phyloP scores from a whole-genome alignment of 2,329 filamentous ascomycete species.

The Fusarium sp. region DNA sequence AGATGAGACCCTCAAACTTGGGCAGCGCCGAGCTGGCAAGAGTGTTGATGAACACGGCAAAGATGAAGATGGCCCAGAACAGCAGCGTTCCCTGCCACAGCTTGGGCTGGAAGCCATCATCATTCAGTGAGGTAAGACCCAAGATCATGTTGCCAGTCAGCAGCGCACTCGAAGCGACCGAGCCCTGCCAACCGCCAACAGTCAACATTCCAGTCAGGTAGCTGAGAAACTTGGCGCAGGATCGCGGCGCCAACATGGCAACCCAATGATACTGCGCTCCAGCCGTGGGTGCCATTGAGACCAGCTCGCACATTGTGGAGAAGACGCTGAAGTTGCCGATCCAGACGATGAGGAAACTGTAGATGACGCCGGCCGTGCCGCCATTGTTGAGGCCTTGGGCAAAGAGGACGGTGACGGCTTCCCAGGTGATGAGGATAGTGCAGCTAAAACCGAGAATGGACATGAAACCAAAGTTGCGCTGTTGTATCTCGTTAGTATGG shows the following conservation, averaged over 20 bases:
- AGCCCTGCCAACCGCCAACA: slow-evolving; percentile 60
- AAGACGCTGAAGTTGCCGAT: slow-evolving; percentile 59
- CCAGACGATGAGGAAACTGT: slow-evolving; percentile 62
- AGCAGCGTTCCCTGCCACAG: slow-evolving; percentile 63
- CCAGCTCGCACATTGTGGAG: slow-evolving; percentile 54
- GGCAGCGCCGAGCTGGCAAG: slow-evolving; percentile 59
- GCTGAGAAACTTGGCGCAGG: slow-evolving; percentile 64
- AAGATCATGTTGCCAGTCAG: slow-evolving; percentile 61
- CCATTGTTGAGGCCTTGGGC: slow-evolving; percentile 58
- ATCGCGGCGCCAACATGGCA: slow-evolving; percentile 61
- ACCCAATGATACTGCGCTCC: slow-evolving; percentile 74
- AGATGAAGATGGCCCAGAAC: slow-evolving; percentile 59
- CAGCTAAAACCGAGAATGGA: slow-evolving; percentile 66
- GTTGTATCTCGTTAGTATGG: background rate
- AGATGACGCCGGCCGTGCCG: slow-evolving; percentile 65
- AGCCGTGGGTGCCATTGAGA: slow-evolving; percentile 61
- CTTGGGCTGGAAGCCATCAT: slow-evolving; percentile 53
- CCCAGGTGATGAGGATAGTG: slow-evolving; percentile 67
- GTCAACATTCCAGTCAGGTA: slow-evolving; percentile 64
- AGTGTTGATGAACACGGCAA: slow-evolving; percentile 64
- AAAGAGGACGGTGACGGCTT: slow-evolving; percentile 53
- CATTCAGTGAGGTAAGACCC: slow-evolving; percentile 43
- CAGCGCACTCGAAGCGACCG: slow-evolving; percentile 51
- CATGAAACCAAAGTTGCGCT: slow-evolving; percentile 63
- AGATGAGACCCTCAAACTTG: slow-evolving; percentile 61